A percentile compares a stretch with the other conserved stretches of the same genome.
Conservation (phyloP, 805 yeast genomes). For the Metschnikowia cerradonensis region DNA sequence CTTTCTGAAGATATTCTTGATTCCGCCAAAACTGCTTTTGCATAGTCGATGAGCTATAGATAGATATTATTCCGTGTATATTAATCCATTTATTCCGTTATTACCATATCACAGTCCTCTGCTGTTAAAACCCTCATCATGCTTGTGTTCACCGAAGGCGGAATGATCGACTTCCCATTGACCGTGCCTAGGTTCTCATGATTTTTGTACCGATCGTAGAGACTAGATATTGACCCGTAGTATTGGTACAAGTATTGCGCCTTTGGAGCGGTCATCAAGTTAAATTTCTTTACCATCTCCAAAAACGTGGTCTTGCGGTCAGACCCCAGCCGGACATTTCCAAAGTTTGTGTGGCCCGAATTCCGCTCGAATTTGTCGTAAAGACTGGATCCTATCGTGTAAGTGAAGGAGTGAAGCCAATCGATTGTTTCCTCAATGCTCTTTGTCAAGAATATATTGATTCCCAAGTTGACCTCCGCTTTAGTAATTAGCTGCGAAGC, state of each 20-base stretch:
- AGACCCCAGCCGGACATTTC: slow-evolving; percentile 51
- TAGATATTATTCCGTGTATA: background rate
- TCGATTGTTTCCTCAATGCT: slow-evolving; percentile 43
- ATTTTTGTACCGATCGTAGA: slow-evolving; percentile 25
- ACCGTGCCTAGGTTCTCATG: slow-evolving; percentile 26
- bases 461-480: slow-evolving; percentile 43
- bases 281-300: slow-evolving; percentile 53
- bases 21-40: slow-evolving; percentile 43
- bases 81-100: slow-evolving; percentile 12
- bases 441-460: slow-evolving; percentile 50
- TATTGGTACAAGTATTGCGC: slow-evolving; percentile 42
- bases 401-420: slow-evolving; percentile 56
- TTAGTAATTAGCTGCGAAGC: slow-evolving; percentile 40
- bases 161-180: slow-evolving; percentile 44
- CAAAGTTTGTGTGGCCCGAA: slow-evolving; percentile 51
- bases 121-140: slow-evolving; percentile 47
- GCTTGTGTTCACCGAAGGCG: slow-evolving; percentile 48
- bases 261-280: slow-evolving; percentile 50
- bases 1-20: slow-evolving; percentile 53
- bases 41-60: background rate
- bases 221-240: slow-evolving; percentile 36
- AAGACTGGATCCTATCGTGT: slow-evolving; percentile 44
- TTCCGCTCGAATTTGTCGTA: slow-evolving; percentile 57
- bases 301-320: slow-evolving; percentile 44
- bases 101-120: slow-evolving; percentile 45